Evolutionary conservation across 768 basidiomycete species (phyloP).

Genomic region (Epithele typhae): DNA sequence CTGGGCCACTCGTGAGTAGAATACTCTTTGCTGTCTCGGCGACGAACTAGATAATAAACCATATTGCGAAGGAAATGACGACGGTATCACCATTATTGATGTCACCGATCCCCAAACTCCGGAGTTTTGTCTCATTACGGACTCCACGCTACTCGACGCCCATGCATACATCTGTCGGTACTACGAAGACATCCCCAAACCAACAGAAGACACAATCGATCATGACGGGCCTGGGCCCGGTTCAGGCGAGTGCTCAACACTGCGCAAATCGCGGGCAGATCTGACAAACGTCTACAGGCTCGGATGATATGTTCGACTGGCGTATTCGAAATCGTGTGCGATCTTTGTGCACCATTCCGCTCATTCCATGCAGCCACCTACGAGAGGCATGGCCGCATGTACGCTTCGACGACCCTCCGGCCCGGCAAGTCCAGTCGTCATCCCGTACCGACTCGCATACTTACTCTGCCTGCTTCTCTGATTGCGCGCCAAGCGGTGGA

Average conservation of each 20-base stretch:
- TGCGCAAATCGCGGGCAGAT: not conserved
- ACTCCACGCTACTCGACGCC: not conserved
- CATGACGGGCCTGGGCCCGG: not conserved
- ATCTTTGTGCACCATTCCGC: not conserved
- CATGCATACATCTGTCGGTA: conserved; percentile 6
- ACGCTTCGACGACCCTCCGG: not conserved
- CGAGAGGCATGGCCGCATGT: conserved; percentile 6
- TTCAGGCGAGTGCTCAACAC: not conserved
- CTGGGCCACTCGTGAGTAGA: conserved; percentile 22
- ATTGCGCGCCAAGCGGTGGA: conserved; percentile 24
- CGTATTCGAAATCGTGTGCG: not conserved
- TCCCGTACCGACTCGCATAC: not conserved
- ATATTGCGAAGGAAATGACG: conserved; percentile 27
- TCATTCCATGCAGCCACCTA: not conserved
- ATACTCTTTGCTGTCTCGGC: not conserved
- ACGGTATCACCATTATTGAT: conserved; percentile 33
- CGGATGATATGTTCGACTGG: too few relatives aligned
- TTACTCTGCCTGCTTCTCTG: conserved; percentile 27
- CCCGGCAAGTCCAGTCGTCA: not conserved
- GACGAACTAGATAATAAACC: not conserved
- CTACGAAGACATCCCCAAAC: not conserved
- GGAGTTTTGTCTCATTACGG: conserved; percentile 24
- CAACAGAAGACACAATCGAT: not conserved
- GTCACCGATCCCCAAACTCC: conserved; percentile 25
- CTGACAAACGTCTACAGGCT: not conserved